Percentiles rank a stretch among this genome's conserved stretches.
phyloP scores from a whole-genome alignment of 1,139 yeast species.

The Saccharomyces hybrid region DNA sequence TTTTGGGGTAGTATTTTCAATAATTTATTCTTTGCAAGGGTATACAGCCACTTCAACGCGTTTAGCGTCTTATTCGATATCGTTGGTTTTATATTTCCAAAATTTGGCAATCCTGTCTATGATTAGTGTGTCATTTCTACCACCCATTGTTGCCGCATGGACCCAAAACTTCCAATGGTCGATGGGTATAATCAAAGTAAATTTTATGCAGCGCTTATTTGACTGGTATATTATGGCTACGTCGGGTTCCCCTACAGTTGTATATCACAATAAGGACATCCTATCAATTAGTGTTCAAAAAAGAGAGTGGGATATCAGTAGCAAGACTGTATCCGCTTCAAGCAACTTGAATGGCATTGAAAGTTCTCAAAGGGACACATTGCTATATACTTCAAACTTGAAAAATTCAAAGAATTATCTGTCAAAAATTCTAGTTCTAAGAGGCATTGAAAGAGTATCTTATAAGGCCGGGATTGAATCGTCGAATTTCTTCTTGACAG shows the following conservation, averaged over 20 bases:
- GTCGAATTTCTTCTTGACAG: constrained; percentile 79
- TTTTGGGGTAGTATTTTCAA: constrained; percentile 77
- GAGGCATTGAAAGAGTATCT: constrained; percentile 91
- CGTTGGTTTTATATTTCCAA: constrained; percentile 89
- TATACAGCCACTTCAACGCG: constrained; percentile 93
- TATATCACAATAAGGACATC: constrained; percentile 48
- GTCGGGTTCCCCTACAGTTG: constrained; percentile 78
- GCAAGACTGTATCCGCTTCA: constrained; percentile 22
- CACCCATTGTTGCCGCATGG: constrained; percentile 99
- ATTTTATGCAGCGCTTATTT: constrained; percentile 80
- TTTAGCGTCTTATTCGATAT: constrained; percentile 90
- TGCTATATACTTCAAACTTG: constrained; percentile 67
- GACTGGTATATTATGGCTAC: constrained; percentile 95
- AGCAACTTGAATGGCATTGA: constrained; percentile 37
- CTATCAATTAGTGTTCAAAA: constrained; percentile 69
- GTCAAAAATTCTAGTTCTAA: constrained; percentile 65
- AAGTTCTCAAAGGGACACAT: constrained; percentile 43
- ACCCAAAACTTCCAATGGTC: constrained; percentile 97
- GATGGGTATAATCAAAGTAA: constrained; percentile 73
- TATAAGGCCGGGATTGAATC: constrained; percentile 78
- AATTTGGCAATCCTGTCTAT: constrained; percentile 85
- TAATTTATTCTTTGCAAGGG: constrained; percentile 78
- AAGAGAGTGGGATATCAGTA: constrained; percentile 15
- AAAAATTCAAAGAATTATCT: constrained; percentile 40
- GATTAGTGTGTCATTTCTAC: constrained; percentile 91